Base-by-base conservation (phyloP, 2,329 filamentous ascomycete genomes). In the Beauveria asiatica region DNA sequence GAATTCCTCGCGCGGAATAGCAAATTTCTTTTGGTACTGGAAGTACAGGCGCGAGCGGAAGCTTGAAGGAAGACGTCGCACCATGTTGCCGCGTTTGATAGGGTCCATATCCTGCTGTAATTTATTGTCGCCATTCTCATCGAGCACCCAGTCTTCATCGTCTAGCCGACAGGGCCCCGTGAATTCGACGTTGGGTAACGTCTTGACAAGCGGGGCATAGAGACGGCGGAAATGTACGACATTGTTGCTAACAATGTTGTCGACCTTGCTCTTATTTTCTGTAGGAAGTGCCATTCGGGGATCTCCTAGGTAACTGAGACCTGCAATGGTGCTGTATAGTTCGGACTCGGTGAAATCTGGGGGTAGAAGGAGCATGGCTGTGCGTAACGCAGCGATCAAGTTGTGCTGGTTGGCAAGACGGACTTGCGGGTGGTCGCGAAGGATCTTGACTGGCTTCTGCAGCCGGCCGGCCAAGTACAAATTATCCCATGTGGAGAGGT, bases 401-500 rank as follows among this genome's bases (percentile, higher is more conserved):
- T 99, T 99, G 73, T 95, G 88, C 74, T 99, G 94, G 73, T 99
- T 97, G 5, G 93, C 91, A 37, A 97, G 83, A 37, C 94, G 90
- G 45, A 99, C 92, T 54, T 87, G 87, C 0, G 94, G 90, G 69
- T 99, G 90, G 71, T 99, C 94, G 55, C 92, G 88, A 19, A 99
- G 82, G 65, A 99, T 97, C 78, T 99, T 97, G 74, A 96, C 94
- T 1, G 94, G 94, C 72, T 99, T 99, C 65, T 99, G 94, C 57
- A 99, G 81, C 39, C 94, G 89, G 4, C 94, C 94, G 6, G 95
- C 94, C n/a, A 99, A 83, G 73, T 99, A 99, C 27, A 99, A 79
- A 0, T 91, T 96, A 64, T 96, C 87, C 94, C 94, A 99, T 61
- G 92, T 85, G 33, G 85, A 88, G 25, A 99, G 82, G 71, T 99